Evolutionary conservation across 1,139 yeast genomes (phyloP), one percentile per base, ranked within the genome.

Genomic region (Scheffersomyces quercinus): DNA sequence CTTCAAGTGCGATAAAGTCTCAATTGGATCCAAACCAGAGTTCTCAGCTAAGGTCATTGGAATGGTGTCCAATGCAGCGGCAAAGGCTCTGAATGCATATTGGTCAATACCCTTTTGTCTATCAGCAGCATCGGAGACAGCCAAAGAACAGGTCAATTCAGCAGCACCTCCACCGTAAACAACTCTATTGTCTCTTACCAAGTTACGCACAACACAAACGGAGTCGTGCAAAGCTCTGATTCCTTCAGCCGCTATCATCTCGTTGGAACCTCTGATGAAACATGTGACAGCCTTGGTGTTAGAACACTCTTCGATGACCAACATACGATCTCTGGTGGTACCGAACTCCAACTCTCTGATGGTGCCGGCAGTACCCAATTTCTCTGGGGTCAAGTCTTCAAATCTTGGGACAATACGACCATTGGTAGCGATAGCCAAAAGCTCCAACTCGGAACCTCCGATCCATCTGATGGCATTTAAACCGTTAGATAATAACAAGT

Each of bases 101-200:
- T 93, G 99, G 61, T 91, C 98, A 54, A 93, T 91, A 47, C 98
- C 98, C 58, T 83, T 84, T 67, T 88, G 95, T 60, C 81, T 83
- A 65, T 91, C 97, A 33, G 98, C 98, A 51, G 88, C 96, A 41
- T 85, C 89, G 44, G 91, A 79, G 14, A 95, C 97, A 9, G 96
- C 95, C 53, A 93, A 70, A 12, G 98, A 90, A 72, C 96, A 87
- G 1, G 97, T 77, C 44, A 93, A 82, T 70, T 95, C 99, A 24
- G 98, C 95, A 15, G 99, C 97, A 56, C 99, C 99, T 55, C 99
- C 99, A 51, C 99, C 99, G 61, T 95, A 95, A 12, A 95, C 98
- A 39, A 95, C 89, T 67, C 97, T 81, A 63, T 83, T 85, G 64
- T 95, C 98, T 61, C 86, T 83, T 44, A 95, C 85, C 62, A 95